Percentiles rank a stretch among this genome's conserved stretches.
Evolutionary conservation across 2,329 filamentous ascomycete species (phyloP).

Genomic region (Diaporthe sp.): DNA sequence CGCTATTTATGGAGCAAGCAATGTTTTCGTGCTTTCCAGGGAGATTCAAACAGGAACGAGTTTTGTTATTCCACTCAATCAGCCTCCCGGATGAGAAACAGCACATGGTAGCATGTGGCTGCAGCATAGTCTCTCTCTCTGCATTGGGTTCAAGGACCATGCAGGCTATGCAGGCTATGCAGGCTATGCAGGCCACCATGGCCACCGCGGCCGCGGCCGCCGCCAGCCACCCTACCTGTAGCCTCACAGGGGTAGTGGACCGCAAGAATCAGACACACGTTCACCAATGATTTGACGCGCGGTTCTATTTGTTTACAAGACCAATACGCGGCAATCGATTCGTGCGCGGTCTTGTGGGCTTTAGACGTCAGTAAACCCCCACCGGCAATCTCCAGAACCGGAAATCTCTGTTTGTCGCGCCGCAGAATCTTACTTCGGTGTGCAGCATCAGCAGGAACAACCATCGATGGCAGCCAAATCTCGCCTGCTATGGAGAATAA

Average conservation of each 20-base stretch:
- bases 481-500: background rate
- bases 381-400: slow-evolving; percentile 12
- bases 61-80: slow-evolving; percentile 2
- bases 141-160: slow-evolving; percentile 11
- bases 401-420: background rate
- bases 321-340: slow-evolving; percentile 18
- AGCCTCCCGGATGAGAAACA: background rate
- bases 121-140: slow-evolving; percentile 4
- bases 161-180: slow-evolving; percentile 29
- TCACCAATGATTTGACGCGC: slow-evolving; percentile 39
- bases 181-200: slow-evolving; percentile 27
- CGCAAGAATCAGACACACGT: slow-evolving; percentile 16
- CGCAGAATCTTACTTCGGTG: slow-evolving; percentile 12
- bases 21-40: slow-evolving; percentile 20
- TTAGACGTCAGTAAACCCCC: slow-evolving; percentile 9
- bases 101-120: slow-evolving; percentile 15
- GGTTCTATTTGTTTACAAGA: slow-evolving; percentile 26
- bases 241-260: slow-evolving; percentile 22
- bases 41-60: background rate
- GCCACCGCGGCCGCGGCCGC: slow-evolving; percentile 16
- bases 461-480: background rate
- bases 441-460: slow-evolving; percentile 16
- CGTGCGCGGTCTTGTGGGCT: slow-evolving; percentile 19
- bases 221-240: slow-evolving; percentile 31
- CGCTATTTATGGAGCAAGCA: background rate